Evolutionary conservation across 805 yeast species (phyloP), one percentile per base, ranked within the genome.

Genomic region (Schizosaccharomyces osmophilus): DNA sequence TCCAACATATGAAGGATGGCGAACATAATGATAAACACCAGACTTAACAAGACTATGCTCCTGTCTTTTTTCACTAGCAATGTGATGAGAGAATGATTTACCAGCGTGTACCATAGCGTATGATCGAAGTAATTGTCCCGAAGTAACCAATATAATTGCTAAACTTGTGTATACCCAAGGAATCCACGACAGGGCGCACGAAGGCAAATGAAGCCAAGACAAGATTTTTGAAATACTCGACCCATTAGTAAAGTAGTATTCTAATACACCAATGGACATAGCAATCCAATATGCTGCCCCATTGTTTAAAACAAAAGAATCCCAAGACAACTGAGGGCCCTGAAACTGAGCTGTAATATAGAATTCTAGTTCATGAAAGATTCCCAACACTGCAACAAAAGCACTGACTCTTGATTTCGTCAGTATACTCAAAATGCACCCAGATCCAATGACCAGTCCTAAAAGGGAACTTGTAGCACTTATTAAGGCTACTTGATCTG

Each of bases 1-100:
- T 0, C 97, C 98, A 51, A 82, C 78, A 71, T 93, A 93, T 59
- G 94, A 83, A 5, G 98, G 98, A 70, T 93, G 98, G 64, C 98
- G 76, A 17, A 79, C 72, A 31, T 71, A 64, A 1, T 75, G 54
- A 70, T 90, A 93, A 2, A 90, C 73, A 0, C 97, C 97, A 11
- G 71, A 65, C 0, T 87, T 86, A 13, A 93, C 83, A 55, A 93
- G 74, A 9, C 65, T 71, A 69, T 93, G 98, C 61, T 78, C 78
- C 0, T 71, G 66, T 41, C 73, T 70, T 61, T 77, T 81, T 19
- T 72, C 69, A 2, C 77, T 70, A 59, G 82, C 87, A 1, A 93
- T 79, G 55, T 82, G 72, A 71, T 93, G 99, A 61, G 87, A 84
- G 72, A 93, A 93, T 2, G 94, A 86, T 61, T 78, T 77, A 1